Evolutionary conservation across 148 eudicot species (phyloP), one percentile per base, ranked within the genome.

Genomic region (Arctostaphylos glauca): DNA sequence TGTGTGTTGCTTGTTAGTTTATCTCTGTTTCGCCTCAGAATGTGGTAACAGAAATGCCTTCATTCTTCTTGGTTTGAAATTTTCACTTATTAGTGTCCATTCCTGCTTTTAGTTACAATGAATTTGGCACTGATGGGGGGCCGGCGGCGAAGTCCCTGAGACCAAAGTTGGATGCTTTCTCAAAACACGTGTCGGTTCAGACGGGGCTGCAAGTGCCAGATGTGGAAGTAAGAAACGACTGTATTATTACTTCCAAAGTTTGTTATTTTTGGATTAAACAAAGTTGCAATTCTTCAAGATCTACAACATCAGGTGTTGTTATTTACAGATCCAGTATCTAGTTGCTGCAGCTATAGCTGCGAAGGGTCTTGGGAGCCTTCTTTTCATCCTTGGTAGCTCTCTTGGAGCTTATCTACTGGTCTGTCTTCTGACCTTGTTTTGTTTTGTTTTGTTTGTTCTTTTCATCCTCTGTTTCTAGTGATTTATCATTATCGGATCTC

Each of bases 401-500:
- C 59, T 92, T 75, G 98, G 98, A 72, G 98, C 98, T 81, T 78
- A 74, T 79, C 89, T 96, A 38, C 80, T 96, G 93, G 98, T 95
- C 80, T 64, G 88, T 60, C 46, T 41, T 73, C 50, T 23, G 25
- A 47, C 3, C 52, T 76, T 67, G 38, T 74, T 8, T 47, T 66
- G 48, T 4, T 52, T 41, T 73, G 10, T 0, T 38, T 72, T 38
- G 2, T 43, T 19, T 15, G 48, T 67, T 43, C 52, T 14, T 52
- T 41, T 47, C 49, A 81, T 59, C 38, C 38, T 38, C 1, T 19
- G 6, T 49, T 50, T 46, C 23, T 25, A n/a, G 53, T 16, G 16
- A 41, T 3, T 23, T 5, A 8, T 23, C 53, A 18, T 12, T 78
- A 47, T 1, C 14, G 74, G 62, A 74, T 66, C 49, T 0, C 58